Percentiles rank a stretch among this genome's conserved stretches.
Conservation (phyloP, 345 rosid genomes). For the Gossypium sturtianum region DNA sequence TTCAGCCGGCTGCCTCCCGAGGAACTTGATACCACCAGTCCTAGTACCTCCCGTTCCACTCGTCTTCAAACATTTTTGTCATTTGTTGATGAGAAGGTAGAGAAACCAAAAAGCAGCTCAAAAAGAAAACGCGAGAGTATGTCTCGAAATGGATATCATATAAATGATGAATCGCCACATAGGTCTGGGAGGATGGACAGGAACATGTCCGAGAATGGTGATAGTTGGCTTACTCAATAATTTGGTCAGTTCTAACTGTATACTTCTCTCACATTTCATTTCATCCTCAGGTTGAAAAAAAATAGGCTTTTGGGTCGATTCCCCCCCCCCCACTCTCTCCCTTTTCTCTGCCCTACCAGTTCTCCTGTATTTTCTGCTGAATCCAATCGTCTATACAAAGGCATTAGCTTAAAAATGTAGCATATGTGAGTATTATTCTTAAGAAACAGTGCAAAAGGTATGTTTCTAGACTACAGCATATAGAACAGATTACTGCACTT, state of each 20-base stretch:
- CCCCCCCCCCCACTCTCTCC: not conserved
- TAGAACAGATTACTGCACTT: too few species aligned
- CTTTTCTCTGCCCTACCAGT: not conserved
- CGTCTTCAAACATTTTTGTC: conserved; percentile 61
- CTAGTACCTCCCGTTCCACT: conserved; percentile 34
- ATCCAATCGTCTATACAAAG: not conserved
- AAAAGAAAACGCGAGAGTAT: conserved; percentile 57
- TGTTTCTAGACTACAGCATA: not conserved
- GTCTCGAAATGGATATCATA: conserved; percentile 15
- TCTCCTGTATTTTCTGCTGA: not conserved
- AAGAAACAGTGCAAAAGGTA: not conserved
- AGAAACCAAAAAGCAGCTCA: conserved; percentile 29
- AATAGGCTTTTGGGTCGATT: not conserved
- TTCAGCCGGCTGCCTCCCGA: conserved; percentile 32
- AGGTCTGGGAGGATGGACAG: conserved; percentile 18
- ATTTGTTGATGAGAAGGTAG: conserved; percentile 60
- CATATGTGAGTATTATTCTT: not conserved
- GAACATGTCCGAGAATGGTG: conserved; percentile 17
- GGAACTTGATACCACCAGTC: conserved; percentile 28
- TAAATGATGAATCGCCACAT: conserved; percentile 11
- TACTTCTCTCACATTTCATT: not conserved
- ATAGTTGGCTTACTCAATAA: conserved; percentile 9
- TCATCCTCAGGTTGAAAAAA: not conserved
- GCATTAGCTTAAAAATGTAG: not conserved
- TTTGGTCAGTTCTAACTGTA: not conserved